A percentile compares a stretch with the other conserved stretches of the same genome.
Conservation (phyloP, 1,284 basidiomycete genomes). For the Cutaneotrichosporon dermatis region DNA sequence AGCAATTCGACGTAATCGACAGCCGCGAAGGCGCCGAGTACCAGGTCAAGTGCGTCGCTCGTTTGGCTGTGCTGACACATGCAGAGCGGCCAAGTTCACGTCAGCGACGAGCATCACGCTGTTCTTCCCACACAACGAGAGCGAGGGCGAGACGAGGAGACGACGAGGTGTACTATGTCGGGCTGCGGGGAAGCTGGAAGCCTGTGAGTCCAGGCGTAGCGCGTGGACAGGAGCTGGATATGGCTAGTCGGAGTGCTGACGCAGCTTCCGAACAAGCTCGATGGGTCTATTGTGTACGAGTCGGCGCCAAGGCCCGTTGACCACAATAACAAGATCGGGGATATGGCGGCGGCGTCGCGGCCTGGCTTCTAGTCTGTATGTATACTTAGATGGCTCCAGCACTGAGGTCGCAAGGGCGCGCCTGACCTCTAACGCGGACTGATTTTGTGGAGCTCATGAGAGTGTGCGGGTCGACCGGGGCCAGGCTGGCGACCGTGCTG, state of each 20-base stretch:
- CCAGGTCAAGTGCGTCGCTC: conserved; percentile 41
- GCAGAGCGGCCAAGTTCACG: conserved; percentile 47
- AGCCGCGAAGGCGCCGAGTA: conserved; percentile 43
- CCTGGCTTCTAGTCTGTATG: conserved; percentile 15
- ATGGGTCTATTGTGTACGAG: conserved; percentile 46
- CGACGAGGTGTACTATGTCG: conserved; percentile 45
- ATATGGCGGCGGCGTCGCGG: conserved; percentile 14
- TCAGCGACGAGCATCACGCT: conserved; percentile 40
- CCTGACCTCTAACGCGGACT: no score
- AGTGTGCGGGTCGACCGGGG: no score
- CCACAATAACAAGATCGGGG: conserved; percentile 34
- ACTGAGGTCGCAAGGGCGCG: no score
- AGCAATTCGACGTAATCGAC: conserved; percentile 38
- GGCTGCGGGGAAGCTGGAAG: conserved; percentile 42
- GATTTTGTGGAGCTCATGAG: no score
- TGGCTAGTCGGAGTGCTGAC: no score
- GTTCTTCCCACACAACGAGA: conserved; percentile 45
- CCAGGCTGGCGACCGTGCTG: no score
- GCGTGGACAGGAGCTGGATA: no score
- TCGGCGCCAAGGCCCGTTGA: conserved; percentile 45
- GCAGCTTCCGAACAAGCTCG: conserved; percentile 43
- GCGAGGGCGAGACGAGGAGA: conserved; percentile 47
- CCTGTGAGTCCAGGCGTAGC: conserved; percentile 29
- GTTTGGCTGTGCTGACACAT: not conserved
- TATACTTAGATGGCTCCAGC: not conserved